Evolutionary conservation across 768 basidiomycete genomes (phyloP).

Genomic region (Lentinula raphanica): DNA sequence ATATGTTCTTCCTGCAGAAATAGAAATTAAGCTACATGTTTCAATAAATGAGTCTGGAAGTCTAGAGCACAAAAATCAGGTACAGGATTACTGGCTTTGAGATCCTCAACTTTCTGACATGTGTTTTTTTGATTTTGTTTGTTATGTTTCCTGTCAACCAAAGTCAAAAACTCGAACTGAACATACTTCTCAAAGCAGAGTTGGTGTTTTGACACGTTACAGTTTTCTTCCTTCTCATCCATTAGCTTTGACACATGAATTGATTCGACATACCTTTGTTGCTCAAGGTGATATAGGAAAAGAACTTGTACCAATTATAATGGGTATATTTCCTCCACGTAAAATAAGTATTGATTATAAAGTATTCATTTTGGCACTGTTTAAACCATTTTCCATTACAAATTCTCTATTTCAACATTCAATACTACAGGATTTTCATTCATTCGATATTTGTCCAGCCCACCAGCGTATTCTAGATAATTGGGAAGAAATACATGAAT

Average conservation of each 20-base stretch:
- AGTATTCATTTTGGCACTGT: slow-evolving; percentile 17
- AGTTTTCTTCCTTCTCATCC: no score
- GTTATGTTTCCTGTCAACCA: background rate
- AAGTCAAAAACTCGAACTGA: background rate
- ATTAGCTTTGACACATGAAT: slow-evolving; percentile 9
- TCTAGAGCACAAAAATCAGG: slow-evolving; percentile 16
- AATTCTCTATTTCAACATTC: background rate
- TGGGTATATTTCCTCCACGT: background rate
- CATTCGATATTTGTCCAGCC: background rate
- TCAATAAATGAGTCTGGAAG: slow-evolving; percentile 8
- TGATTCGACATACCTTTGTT: slow-evolving; percentile 12
- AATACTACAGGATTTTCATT: background rate
- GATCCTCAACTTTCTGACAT: slow-evolving; percentile 11
- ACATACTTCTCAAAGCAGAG: background rate
- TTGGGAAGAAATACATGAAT: slow-evolving; percentile 29
- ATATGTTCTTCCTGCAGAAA: no score
- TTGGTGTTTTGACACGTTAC: background rate
- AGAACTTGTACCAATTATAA: background rate
- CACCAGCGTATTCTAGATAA: slow-evolving; percentile 18
- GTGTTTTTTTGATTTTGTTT: slow-evolving; percentile 24
- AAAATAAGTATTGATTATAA: background rate
- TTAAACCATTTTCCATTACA: slow-evolving; percentile 12
- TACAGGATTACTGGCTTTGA: slow-evolving; percentile 22
- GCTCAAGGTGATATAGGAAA: slow-evolving; percentile 6
- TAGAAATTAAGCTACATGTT: background rate